Evolutionary conservation across 2,329 filamentous ascomycete species (phyloP), one percentile per base, ranked within the genome.

Genomic region (Colletotrichum falcatum): DNA sequence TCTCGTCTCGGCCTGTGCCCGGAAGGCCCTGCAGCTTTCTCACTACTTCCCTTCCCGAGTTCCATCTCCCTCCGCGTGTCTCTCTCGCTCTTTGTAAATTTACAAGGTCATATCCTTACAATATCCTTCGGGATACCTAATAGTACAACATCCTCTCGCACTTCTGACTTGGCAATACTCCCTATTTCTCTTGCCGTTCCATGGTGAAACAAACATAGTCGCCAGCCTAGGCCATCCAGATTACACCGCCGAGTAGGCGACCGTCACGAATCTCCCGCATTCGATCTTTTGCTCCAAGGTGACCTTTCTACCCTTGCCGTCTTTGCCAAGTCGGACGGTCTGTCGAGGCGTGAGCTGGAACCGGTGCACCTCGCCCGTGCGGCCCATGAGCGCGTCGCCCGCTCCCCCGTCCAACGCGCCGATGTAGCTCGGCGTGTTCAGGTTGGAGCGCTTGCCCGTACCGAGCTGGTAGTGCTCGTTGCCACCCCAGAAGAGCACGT

Each of bases 401-500:
- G 77, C 78, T 16, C 87, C 87, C 16, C 85, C 81, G 72, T 97
- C 94, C 51, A 95, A 80, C 18, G 94, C 92, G 39, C 90, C 89
- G 63, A 98, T 94, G 78, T 97, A 95, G 1, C 87, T 86, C 1
- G 96, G 96, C 16, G 87, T 86, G 62, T 89, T 88, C 12, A 92
- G 78, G 77, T 98, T 98, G 76, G 89, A 96, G 72, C 95, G 85
- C 84, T 92, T 97, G 35, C 96, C 95, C 0, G 92, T 98, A 16
- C 96, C 96, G 33, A 99, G 88, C 81, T 99, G 96, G 80, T 92
- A 98, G 78, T 91, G 89, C 82, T 98, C 95, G 77, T 98, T 99
- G 63, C 94, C 94, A 72, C 96, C 96, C 94, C 95, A 99, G 85
- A 94, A 97, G 1, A 98, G 80, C 37, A 95, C 91, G 78, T 98